Evolutionary conservation across 371 early-diverging fungal species (phyloP).

Genomic region (Umbelopsis sp.): DNA sequence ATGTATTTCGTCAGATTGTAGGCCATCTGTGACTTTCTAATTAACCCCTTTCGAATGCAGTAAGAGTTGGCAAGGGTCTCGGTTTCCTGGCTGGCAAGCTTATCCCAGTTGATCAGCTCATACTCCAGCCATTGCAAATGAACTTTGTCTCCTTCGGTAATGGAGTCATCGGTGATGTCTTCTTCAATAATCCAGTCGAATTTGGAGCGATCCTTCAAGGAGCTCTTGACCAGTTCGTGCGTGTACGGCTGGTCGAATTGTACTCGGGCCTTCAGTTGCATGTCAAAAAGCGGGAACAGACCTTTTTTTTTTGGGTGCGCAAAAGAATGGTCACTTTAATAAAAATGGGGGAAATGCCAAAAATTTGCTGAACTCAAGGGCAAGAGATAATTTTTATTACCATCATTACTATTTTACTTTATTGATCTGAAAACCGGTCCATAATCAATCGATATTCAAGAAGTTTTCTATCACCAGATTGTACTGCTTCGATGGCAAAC

Average conservation of each 20-base stretch:
- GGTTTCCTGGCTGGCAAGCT: slow-evolving; percentile 34
- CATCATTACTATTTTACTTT: not conserved
- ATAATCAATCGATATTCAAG: slow-evolving; percentile 20
- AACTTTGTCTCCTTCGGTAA: slow-evolving; percentile 21
- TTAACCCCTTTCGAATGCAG: slow-evolving; percentile 71
- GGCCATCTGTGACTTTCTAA: slow-evolving; percentile 69
- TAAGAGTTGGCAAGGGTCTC: slow-evolving; percentile 56
- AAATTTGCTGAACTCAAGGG: too few relatives aligned
- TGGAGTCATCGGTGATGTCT: slow-evolving; percentile 25
- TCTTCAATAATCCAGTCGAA: slow-evolving; percentile 32
- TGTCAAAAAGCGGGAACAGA: slow-evolving; percentile 5
- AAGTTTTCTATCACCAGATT: not conserved
- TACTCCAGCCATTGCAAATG: slow-evolving; percentile 72
- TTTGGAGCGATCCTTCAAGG: slow-evolving; percentile 31
- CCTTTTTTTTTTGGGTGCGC: not conserved
- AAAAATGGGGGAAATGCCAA: too few relatives aligned
- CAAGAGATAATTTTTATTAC: too few relatives aligned
- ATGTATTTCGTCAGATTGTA: slow-evolving; percentile 62
- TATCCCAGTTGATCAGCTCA: slow-evolving; percentile 65
- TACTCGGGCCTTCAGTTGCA: slow-evolving; percentile 35
- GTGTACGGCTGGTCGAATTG: slow-evolving; percentile 54
- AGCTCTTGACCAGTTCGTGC: slow-evolving; percentile 38
- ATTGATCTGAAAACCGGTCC: slow-evolving; percentile 5
- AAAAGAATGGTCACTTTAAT: too few relatives aligned
- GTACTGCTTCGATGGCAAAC: slow-evolving; percentile 29